Evolutionary conservation across 768 basidiomycete genomes (phyloP).

Genomic region (Rhizopogon roseolus): DNA sequence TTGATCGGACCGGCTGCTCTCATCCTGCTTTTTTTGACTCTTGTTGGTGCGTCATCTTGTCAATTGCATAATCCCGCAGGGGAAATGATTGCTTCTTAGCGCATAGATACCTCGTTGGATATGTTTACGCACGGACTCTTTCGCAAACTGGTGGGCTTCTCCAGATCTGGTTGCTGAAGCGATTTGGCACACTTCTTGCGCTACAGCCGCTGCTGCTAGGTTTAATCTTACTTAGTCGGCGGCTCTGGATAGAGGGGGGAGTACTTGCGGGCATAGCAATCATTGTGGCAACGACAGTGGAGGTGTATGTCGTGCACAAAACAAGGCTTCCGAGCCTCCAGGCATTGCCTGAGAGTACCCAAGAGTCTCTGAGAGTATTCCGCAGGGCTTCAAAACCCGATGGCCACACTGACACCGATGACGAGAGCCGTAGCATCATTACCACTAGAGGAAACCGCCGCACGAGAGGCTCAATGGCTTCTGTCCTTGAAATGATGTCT

Average conservation of each 20-base stretch:
- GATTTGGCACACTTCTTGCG: constrained; percentile 65
- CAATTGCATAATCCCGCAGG: constrained; percentile 3
- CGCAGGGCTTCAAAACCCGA: constrained; percentile 36
- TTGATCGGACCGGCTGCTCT: constrained; percentile 68
- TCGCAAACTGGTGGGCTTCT: constrained; percentile 73
- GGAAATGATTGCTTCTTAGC: constrained; percentile 35
- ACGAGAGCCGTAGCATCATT: constrained; percentile 49
- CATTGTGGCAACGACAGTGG: constrained; percentile 53
- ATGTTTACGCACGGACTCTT: constrained; percentile 69
- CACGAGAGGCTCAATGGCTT: constrained; percentile 69
- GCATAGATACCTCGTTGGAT: constrained; percentile 76
- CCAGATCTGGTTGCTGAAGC: constrained; percentile 70
- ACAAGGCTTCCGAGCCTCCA: constrained; percentile 42
- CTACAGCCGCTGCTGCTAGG: constrained; percentile 76
- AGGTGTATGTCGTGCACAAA: constrained; percentile 50
- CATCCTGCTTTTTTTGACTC: constrained; percentile 57
- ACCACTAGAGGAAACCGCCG: constrained; percentile 29
- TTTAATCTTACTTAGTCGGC: constrained; percentile 60
- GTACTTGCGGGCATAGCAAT: constrained; percentile 54
- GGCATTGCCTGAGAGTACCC: constrained; percentile 52
- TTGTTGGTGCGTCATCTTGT: constrained; percentile 48
- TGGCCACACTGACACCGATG: constrained; percentile 34
- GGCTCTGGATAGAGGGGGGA: constrained; percentile 70
- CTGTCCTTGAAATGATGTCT: constrained; percentile 83
- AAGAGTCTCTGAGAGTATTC: constrained; percentile 55